Conservation (phyloP, 768 basidiomycete genomes). For the Polyporus arcularius region DNA sequence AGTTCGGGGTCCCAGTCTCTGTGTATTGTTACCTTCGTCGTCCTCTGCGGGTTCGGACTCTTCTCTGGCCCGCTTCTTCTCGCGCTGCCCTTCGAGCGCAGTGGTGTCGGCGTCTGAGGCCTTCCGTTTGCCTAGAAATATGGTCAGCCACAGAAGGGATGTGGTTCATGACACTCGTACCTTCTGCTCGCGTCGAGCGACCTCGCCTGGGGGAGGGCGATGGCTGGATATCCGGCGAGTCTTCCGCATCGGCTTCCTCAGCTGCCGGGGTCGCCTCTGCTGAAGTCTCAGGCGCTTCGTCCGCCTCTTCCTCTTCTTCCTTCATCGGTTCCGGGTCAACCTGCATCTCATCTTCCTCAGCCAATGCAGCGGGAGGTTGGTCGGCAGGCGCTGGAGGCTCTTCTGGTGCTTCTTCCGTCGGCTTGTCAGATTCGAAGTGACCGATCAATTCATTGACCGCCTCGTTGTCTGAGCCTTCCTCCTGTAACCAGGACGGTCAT, state of each 20-base stretch:
- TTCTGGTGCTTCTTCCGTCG: background rate
- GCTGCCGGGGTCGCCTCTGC: background rate
- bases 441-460: slow-evolving; percentile 17
- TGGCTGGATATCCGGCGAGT: slow-evolving; percentile 4
- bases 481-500: background rate
- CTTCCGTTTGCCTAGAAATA: slow-evolving; percentile 62
- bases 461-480: slow-evolving; percentile 19
- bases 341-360: slow-evolving; percentile 6
- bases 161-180: background rate
- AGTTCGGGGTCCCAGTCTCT: background rate
- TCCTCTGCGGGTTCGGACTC: slow-evolving; percentile 69
- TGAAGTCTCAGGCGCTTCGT: background rate
- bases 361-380: background rate
- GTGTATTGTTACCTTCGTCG: slow-evolving; percentile 47
- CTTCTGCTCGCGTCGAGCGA: slow-evolving; percentile 4
- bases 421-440: slow-evolving; percentile 10
- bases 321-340: background rate
- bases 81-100: slow-evolving; percentile 44
- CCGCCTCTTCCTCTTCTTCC: slow-evolving; percentile 4
- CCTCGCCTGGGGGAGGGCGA: background rate
- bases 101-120: slow-evolving; percentile 52
- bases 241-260: background rate
- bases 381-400: background rate
- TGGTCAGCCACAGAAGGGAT: background rate
- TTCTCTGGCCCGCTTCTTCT: slow-evolving; percentile 62